A percentile compares a stretch with the other conserved stretches of the same genome.
Conservation (phyloP, 2,329 filamentous ascomycete genomes). For the Colletotrichum neosansevieriae region DNA sequence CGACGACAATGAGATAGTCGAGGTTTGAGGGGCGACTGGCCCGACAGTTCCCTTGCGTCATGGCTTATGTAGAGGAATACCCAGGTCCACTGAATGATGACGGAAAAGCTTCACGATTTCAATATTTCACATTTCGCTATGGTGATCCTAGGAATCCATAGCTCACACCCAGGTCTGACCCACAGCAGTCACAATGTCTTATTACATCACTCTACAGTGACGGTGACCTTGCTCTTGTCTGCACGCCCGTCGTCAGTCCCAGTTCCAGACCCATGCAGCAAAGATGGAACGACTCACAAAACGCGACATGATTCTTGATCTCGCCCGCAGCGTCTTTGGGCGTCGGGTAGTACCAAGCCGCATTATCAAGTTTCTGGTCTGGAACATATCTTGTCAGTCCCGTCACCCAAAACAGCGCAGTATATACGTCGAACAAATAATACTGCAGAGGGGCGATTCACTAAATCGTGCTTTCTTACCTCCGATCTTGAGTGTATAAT, state of each 20-base stretch:
- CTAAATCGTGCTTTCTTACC: slow-evolving; percentile 47
- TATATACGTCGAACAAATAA: no score
- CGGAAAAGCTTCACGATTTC: neutral
- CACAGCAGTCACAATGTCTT: neutral
- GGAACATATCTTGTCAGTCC: no score
- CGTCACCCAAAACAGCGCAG: no score
- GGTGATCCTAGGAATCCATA: neutral
- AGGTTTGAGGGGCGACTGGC: slow-evolving; percentile 55
- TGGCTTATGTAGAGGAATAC: slow-evolving; percentile 38
- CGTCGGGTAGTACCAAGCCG: slow-evolving; percentile 70
- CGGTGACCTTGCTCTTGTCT: slow-evolving; percentile 52
- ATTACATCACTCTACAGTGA: slow-evolving; percentile 39
- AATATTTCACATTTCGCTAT: neutral
- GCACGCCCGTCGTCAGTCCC: slow-evolving; percentile 20
- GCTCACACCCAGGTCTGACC: neutral
- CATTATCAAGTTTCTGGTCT: slow-evolving; percentile 58
- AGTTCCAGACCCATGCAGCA: neutral
- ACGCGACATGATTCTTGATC: slow-evolving; percentile 68
- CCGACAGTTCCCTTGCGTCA: slow-evolving; percentile 28
- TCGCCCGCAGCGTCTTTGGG: slow-evolving; percentile 60
- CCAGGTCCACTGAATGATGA: slow-evolving; percentile 27
- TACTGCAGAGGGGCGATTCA: neutral
- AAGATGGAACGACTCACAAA: slow-evolving; percentile 59
- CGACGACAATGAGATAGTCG: slow-evolving; percentile 67
- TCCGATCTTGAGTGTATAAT: slow-evolving; percentile 65